Percentiles rank a stretch among this genome's conserved stretches.
Conservation (phyloP, 768 basidiomycete species). For the Pleurotus ostreatus region DNA sequence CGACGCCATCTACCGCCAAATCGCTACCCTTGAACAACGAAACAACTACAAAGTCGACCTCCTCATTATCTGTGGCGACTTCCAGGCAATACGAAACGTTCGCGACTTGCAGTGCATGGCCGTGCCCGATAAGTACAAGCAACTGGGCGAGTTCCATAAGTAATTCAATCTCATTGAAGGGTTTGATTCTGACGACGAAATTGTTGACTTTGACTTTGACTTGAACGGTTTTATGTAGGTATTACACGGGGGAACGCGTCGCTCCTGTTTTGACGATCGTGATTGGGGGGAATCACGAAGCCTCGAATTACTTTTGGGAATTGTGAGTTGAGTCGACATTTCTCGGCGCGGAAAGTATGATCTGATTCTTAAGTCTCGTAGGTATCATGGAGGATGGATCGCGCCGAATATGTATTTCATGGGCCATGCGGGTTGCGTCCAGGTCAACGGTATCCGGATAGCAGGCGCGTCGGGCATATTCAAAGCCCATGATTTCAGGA, state of each 20-base stretch:
- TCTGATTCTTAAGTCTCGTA: constrained; percentile 20
- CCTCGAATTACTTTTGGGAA: constrained; percentile 96
- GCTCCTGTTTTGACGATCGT: constrained; percentile 89
- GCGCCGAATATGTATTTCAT: constrained; percentile 97
- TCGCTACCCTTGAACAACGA: constrained; percentile 55
- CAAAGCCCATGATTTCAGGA: constrained; percentile 68
- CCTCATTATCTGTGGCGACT: constrained; percentile 93
- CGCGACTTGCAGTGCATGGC: constrained; percentile 88
- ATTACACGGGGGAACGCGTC: constrained; percentile 78
- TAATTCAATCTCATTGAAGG: constrained; percentile 26
- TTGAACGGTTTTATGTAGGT: constrained; percentile 37
- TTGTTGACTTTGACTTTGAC: background rate
- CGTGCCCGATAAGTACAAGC: constrained; percentile 84
- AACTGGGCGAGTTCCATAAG: constrained; percentile 83
- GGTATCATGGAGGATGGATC: constrained; percentile 96
- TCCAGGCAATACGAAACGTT: constrained; percentile 85
- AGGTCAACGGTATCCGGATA: constrained; percentile 84
- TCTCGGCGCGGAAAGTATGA: background rate
- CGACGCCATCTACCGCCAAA: constrained; percentile 78
- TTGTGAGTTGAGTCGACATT: constrained; percentile 47
- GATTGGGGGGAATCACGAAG: constrained; percentile 98
- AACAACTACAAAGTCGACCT: constrained; percentile 74
- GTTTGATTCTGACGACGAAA: background rate
- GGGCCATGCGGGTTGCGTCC: constrained; percentile 85
- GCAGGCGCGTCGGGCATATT: constrained; percentile 93